Evolutionary conservation across 768 basidiomycete species (phyloP), one percentile per base, ranked within the genome.

Genomic region (Collybia nuda): DNA sequence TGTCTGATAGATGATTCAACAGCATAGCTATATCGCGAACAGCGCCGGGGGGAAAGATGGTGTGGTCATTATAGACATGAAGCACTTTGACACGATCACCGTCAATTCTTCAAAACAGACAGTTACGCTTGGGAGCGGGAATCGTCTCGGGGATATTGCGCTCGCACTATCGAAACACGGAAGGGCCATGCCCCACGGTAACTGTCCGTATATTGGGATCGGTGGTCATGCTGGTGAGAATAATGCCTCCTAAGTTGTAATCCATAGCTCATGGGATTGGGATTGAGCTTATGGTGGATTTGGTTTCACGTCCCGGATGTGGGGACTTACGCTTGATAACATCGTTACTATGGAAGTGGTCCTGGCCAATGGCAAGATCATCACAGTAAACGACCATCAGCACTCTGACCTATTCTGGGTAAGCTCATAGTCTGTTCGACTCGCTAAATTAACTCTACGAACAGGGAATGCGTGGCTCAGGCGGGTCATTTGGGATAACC

Each of bases 381-480:
- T 65, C 0, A 70, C 70, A 22, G 71, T 75, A 7, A 75, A 73
- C 1, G 58, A 60, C 11, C 52, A 66, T 1, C 47, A 59, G 0
- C 64, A 81, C 51, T 41, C 72, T 0, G 78, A 85, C 48, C 64
- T 84, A 0, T 84, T 81, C 61, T 82, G 76, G 69, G 80, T 78
- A 56, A 32, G 70, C 50, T 51, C 9, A 24, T 3, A 12, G 24
- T 48, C 47, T 23, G 19, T 40, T 36, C 23, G 37, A 35, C 39
- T 35, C 44, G 17, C n/a, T 22, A 28, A 24, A 6, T 7, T 23
- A 22, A 43, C 22, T 8, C n/a, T 23, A 32, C 12, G 40, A 18
- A 7, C 35, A 62, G 62, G 62, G 49, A 7, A 51, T 63, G 51
- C 49, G 61, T 14, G 62, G 62, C n/a, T 50, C 62, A 18, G 62